A percentile compares a stretch with the other conserved stretches of the same genome.
These are phyloP conservation scores for Talaromyces sp. DNA, from an alignment of 2,329 filamentous ascomycete species.

Conservation along the genomic window DNA sequence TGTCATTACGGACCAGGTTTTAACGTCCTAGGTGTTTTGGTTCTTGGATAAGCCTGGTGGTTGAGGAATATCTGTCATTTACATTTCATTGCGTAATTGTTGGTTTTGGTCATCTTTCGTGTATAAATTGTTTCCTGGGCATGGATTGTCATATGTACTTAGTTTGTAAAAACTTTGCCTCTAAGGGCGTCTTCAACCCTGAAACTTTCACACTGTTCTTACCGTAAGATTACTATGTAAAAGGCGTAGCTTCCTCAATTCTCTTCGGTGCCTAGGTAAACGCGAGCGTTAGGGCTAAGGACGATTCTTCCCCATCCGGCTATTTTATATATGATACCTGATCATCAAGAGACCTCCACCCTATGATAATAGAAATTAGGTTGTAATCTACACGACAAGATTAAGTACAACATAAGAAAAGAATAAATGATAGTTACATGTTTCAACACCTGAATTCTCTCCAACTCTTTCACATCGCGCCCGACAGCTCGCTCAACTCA, in stretches of 20 bases:
- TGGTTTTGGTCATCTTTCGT: not conserved
- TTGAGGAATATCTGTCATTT: not conserved
- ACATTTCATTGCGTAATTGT: not conserved
- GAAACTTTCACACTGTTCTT: not conserved
- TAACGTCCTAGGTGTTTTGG: not conserved
- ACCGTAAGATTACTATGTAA: not conserved
- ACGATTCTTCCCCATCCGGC: not conserved
- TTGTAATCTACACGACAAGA: not conserved
- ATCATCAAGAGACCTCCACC: not conserved
- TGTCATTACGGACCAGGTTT: not conserved
- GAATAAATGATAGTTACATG: not conserved
- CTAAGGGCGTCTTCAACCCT: not conserved
- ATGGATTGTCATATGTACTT: not conserved
- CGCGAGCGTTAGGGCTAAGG: not conserved
- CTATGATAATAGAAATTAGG: not conserved
- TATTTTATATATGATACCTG: not conserved
- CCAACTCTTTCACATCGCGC: not conserved
- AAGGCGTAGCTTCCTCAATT: not conserved
- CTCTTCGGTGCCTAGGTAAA: not conserved
- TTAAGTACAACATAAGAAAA: not conserved
- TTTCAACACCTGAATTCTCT: not conserved
- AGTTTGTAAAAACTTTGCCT: not conserved
- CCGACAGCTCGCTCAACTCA: not conserved
- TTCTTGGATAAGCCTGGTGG: not conserved
- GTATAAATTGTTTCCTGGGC: not conserved